Base-by-base conservation (phyloP, 352 stramenopile species). In the Globisporangium okanoganense region DNA sequence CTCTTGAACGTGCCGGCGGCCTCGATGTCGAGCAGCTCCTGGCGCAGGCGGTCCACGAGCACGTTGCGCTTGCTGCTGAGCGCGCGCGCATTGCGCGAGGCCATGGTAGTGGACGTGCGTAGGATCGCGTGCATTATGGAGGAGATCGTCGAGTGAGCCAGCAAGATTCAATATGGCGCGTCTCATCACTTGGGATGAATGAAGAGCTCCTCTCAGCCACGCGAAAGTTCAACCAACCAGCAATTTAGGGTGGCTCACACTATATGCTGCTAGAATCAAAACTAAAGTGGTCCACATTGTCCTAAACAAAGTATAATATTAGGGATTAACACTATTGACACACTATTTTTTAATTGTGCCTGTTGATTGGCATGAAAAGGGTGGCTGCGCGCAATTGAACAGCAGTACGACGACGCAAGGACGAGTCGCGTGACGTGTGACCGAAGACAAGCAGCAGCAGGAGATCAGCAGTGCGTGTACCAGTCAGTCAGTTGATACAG, bases 1-100 rank as follows among this genome's bases (percentile, higher is more conserved):
- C 70, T 69, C 71, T 95, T 95, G 78, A 77, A 96, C 14, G 84
- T 94, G 63, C 87, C 87, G 16, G 85, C 87, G 40, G 71, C 70
- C 31, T 90, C 67, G 60, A 96, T 96, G 56, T 69, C 82, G 9
- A 59, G 53, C 33, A 95, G 69, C 62, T 95, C 85, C 20, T 84
- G 71, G 45, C 73, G 75, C 56, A 95, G 64, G n/a, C 86, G 86
- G 66, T 91, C 78, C 31, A 92, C 76, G 29, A 94, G 79, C 45
- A 64, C 71, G 58, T 92, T 93, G 65, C 78, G 81, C 57, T 61
- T 53, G n/a, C 54, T 55, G 40, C 62, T 74, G n/a, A 77, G 73
- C 14, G 66, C 64, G 58, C 44, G 62, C 44, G 40, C 22, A 41
- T 24, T 27, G 20, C 43, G 18, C 43, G 49, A 25, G 27, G 27